Conservation (phyloP, 2,329 filamentous ascomycete genomes). For the Zasmidium citrigriseum region DNA sequence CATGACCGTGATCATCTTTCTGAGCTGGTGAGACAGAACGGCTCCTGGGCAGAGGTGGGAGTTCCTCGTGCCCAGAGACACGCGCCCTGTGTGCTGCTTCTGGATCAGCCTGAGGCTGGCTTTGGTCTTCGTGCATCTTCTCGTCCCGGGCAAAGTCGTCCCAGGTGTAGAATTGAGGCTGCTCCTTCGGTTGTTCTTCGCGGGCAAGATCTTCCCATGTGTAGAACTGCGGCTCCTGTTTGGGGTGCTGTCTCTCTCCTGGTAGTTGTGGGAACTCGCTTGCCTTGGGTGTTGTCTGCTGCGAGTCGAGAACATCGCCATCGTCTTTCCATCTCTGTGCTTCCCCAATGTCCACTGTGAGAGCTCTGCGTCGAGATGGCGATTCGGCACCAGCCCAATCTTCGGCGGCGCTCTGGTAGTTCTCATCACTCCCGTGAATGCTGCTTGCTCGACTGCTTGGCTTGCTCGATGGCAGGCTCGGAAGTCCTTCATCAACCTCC, state of each 20-base stretch:
- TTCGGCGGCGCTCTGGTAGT: slow-evolving; percentile 48
- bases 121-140: slow-evolving; percentile 21
- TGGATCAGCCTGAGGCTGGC: background rate
- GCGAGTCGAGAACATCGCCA: slow-evolving; percentile 57
- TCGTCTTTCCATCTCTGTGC: slow-evolving; percentile 22
- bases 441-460: slow-evolving; percentile 44
- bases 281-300: slow-evolving; percentile 70
- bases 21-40: slow-evolving; percentile 17
- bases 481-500: slow-evolving; percentile 48
- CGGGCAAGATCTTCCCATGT: slow-evolving; percentile 39
- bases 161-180: slow-evolving; percentile 41
- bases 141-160: slow-evolving; percentile 38
- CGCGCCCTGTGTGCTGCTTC: background rate
- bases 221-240: slow-evolving; percentile 38
- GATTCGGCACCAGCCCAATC: slow-evolving; percentile 25
- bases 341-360: slow-evolving; percentile 28
- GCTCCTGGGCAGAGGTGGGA: slow-evolving; percentile 7
- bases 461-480: slow-evolving; percentile 53
- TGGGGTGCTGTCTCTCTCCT: slow-evolving; percentile 16
- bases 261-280: slow-evolving; percentile 41
- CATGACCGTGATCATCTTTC: background rate
- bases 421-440: slow-evolving; percentile 40
- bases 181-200: slow-evolving; percentile 16
- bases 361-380: slow-evolving; percentile 10
- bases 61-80: background rate